Percentiles rank a stretch among this genome's conserved stretches.
Evolutionary conservation across 1,284 basidiomycete species (phyloP).

Genomic region (Pseudozyma hubeiensis): DNA sequence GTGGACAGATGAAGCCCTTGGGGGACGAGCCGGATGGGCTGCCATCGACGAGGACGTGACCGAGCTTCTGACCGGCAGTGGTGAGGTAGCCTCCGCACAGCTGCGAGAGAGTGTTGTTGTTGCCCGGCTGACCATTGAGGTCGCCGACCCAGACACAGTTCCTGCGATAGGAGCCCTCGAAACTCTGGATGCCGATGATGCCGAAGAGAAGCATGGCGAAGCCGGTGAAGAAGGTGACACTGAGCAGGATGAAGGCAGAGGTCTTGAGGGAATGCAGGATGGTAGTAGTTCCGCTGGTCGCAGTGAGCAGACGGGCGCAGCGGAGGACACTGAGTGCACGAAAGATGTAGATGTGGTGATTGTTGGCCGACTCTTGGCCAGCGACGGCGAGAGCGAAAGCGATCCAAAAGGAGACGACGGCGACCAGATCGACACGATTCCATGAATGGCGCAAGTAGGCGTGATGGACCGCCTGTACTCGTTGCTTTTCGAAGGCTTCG

Average conservation of each 20-base stretch:
- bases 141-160: constrained; percentile 65
- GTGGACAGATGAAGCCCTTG: constrained; percentile 68
- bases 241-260: constrained; percentile 85
- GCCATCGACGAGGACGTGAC: constrained; percentile 36
- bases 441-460: constrained; percentile 92
- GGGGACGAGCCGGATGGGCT: constrained; percentile 21
- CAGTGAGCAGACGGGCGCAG: constrained; percentile 82
- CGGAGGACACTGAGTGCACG: constrained; percentile 89
- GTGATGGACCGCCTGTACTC: constrained; percentile 66
- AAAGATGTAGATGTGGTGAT: constrained; percentile 84
- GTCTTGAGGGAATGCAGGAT: constrained; percentile 93
- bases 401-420: constrained; percentile 82
- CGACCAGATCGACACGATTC: constrained; percentile 89
- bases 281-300: constrained; percentile 92
- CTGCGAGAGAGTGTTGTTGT: constrained; percentile 58
- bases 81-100: constrained; percentile 63
- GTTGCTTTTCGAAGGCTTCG: constrained; percentile 69
- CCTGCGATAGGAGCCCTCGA: constrained; percentile 66
- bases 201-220: constrained; percentile 92
- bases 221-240: constrained; percentile 88
- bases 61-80: constrained; percentile 22
- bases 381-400: constrained; percentile 78
- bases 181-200: constrained; percentile 67
- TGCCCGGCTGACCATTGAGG: constrained; percentile 47
- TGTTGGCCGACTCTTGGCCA: constrained; percentile 76